Conservation (phyloP, 2,329 filamentous ascomycete species). For the Neofusicoccum laricinum region DNA sequence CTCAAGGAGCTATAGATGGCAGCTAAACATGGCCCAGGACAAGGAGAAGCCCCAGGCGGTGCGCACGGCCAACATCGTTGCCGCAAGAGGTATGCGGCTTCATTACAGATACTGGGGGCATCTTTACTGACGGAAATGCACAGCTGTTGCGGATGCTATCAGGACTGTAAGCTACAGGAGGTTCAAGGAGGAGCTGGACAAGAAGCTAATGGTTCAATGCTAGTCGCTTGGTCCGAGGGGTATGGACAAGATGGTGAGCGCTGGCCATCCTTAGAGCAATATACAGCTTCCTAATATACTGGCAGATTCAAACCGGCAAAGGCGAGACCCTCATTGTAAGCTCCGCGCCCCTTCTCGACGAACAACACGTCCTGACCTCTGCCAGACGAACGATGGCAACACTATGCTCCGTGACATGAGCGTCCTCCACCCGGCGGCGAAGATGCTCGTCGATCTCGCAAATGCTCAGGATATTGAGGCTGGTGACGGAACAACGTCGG, state of each 20-base stretch:
- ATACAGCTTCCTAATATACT: slow-evolving; percentile 25
- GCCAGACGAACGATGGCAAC: slow-evolving; percentile 90
- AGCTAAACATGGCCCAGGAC: slow-evolving; percentile 52
- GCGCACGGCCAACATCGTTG: slow-evolving; percentile 92
- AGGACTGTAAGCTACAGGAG: slow-evolving; percentile 61
- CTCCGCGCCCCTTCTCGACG: slow-evolving; percentile 12
- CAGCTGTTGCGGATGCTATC: slow-evolving; percentile 95
- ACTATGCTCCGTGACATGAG: slow-evolving; percentile 99
- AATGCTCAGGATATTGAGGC: slow-evolving; percentile 98
- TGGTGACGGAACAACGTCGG: slow-evolving; percentile 95
- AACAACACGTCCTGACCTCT: slow-evolving; percentile 24
- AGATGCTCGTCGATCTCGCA: slow-evolving; percentile 97
- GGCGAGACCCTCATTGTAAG: slow-evolving; percentile 88
- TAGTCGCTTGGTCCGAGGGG: slow-evolving; percentile 87
- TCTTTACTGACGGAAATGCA: slow-evolving; percentile 24
- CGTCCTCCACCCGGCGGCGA: slow-evolving; percentile 98
- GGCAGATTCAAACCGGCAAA: slow-evolving; percentile 82
- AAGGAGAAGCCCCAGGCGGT: slow-evolving; percentile 99
- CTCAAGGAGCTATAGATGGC: slow-evolving; percentile 25
- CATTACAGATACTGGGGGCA: slow-evolving; percentile 15
- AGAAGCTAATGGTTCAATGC: slow-evolving; percentile 11
- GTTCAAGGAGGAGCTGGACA: neutral
- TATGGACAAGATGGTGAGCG: slow-evolving; percentile 89
- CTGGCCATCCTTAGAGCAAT: neutral
- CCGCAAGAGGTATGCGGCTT: slow-evolving; percentile 74